Evolutionary conservation across 2,329 filamentous ascomycete genomes (phyloP), one percentile per base, ranked within the genome.

Genomic region (Furcasterigmium sp.): DNA sequence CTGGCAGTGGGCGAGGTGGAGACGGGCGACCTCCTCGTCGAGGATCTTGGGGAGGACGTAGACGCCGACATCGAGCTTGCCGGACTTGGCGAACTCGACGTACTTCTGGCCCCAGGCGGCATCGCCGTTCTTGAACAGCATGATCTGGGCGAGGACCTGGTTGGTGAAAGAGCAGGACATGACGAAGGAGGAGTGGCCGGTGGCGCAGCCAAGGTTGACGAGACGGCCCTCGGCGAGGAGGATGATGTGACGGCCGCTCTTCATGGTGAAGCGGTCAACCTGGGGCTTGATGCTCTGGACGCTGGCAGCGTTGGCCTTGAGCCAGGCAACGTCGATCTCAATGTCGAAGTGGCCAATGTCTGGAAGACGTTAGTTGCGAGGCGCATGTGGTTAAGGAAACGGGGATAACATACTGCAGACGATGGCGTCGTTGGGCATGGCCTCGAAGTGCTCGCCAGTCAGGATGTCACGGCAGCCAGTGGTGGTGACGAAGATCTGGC

Each of bases 91-190:
- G 68, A 95, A 98, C 75, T 96, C 93, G 60, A 91, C 74, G 76
- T 96, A 95, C 82, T 96, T 96, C 74, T 87, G 76, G 72, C 85
- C 82, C 69, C 95, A 98, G 46, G 76, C 85, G 65, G 80, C 80
- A 67, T 97, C 91, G 60, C 85, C 78, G 61, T 83, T 85, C 86
- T 97, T 97, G 87, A 73, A 98, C 63, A 98, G 78, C 78, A 95
- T 85, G 76, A 98, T 97, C 80, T 98, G 93, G 56, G 93, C 93
- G 68, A 98, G 88, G 61, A 97, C 93, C 82, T 98, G 93, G 86
- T 98, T 98, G 82, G 91, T 95, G 86, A 98, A 98, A 53, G 91
- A 97, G 86, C 93, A 98, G 60, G 91, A 96, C 93, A 98, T 97
- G 79, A 98, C 93, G 73, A 98, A 98, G 42, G 91, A 97, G 57